Base-by-base conservation (phyloP, 192 early-diverging fungal genomes). In the Coemansia furcata region DNA sequence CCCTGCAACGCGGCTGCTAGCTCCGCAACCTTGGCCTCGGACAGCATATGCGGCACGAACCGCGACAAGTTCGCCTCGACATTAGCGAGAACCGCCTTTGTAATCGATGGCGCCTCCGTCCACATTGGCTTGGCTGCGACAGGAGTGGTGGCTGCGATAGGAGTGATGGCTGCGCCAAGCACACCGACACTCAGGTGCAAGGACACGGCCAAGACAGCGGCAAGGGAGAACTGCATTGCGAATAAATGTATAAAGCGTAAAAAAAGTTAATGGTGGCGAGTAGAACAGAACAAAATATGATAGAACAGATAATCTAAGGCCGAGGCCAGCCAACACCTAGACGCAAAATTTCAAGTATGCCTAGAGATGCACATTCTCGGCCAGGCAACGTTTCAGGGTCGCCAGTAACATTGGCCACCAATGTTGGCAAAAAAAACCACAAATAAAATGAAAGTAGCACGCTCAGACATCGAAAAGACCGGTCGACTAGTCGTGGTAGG, bases 31-130 rank as follows among this genome's bases (percentile, higher is more conserved):
- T 52, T 61, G 30, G 60, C 72, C 62, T 74, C 65, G 3, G 67
- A 42, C 26, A 79, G 36, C 65, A 74, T 60, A 6, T 68, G 65
- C 23, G 72, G 71, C 29, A 74, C 35, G 52, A 74, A 67, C 26
- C 60, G 71, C 44, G 77, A 79, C 36, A 79, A 57, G 40, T 79
- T 71, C n/a, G 69, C 40, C n/a, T 79, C 77, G 44, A 73, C 58
- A 21, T 40, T 69, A 4, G 60, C 38, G 11, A 70, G 63, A 36
- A 69, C 37, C 6, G 60, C 69, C 50, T 50, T 58, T 38, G 47
- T 66, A 54, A 62, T 23, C 10, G 37, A 47, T 21, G 32, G 44
- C 33, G 47, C 37, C 44, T 59, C 36, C 5, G 58, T 60, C 17
- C 21, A 26, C 58, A 49, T 14, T 17, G 43, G 44, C 29, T 42